These are phyloP conservation scores for Hemisphaericaspora xylanilytica DNA, from an alignment of 1,139 yeast genomes.

Conservation along the genomic window DNA sequence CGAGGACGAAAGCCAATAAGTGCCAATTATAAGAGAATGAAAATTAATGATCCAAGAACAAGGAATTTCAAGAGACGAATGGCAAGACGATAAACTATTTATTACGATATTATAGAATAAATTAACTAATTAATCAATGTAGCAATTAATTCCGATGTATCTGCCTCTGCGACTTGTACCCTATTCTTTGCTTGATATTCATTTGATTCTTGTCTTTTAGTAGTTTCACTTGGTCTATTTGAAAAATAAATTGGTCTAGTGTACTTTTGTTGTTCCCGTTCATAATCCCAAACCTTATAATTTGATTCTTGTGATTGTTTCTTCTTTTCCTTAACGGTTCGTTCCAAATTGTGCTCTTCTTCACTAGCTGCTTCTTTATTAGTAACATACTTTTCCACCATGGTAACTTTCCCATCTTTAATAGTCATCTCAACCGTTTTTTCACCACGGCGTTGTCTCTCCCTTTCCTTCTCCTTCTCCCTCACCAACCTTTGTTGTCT, in stretches of 20 bases:
- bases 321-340: slow-evolving; percentile 20
- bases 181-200: slow-evolving; percentile 12
- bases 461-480: slow-evolving; percentile 56
- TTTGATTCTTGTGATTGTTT: slow-evolving; percentile 15
- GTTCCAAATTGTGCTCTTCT: slow-evolving; percentile 30
- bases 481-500: slow-evolving; percentile 73
- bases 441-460: slow-evolving; percentile 69
- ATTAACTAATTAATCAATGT: slow-evolving; percentile 12
- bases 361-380: slow-evolving; percentile 20
- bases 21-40: slow-evolving; percentile 40
- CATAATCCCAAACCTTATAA: slow-evolving; percentile 53
- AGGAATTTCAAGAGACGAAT: slow-evolving; percentile 17
- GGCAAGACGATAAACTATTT: slow-evolving; percentile 7
- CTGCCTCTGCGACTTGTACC: slow-evolving; percentile 19
- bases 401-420: slow-evolving; percentile 72
- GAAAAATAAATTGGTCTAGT: slow-evolving; percentile 43
- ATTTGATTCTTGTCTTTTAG: background rate
- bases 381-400: slow-evolving; percentile 39
- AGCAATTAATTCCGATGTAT: slow-evolving; percentile 13
- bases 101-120: background rate
- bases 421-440: slow-evolving; percentile 76
- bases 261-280: slow-evolving; percentile 52
- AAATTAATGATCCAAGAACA: slow-evolving; percentile 35
- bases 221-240: slow-evolving; percentile 2
- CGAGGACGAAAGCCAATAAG: slow-evolving; percentile 33